These are phyloP conservation scores for Blastomyces emzantsi DNA, from an alignment of 2,329 filamentous ascomycete species.

Conservation along the genomic window DNA sequence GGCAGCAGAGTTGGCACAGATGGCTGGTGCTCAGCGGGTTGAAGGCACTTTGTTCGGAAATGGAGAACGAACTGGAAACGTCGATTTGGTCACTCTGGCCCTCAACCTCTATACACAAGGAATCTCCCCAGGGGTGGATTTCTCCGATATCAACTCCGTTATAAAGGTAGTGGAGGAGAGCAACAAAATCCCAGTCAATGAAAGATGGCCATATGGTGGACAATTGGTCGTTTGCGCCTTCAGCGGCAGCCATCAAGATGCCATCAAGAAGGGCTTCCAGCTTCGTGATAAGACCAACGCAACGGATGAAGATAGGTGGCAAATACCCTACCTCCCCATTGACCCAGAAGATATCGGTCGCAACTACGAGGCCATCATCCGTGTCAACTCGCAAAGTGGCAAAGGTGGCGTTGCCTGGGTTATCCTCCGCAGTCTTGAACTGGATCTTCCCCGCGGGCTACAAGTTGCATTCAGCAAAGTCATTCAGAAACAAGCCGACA, in stretches of 20 bases:
- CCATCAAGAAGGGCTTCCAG: conserved; percentile 81
- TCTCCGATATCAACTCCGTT: conserved; percentile 76
- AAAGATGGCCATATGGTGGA: conserved; percentile 81
- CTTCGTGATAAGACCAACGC: conserved; percentile 53
- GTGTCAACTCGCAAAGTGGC: conserved; percentile 92
- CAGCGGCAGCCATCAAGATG: conserved; percentile 86
- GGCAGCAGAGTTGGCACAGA: conserved; percentile 84
- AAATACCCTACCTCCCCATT: conserved; percentile 83
- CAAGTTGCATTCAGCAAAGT: conserved; percentile 85
- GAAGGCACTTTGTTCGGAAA: conserved; percentile 94
- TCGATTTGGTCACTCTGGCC: conserved; percentile 84
- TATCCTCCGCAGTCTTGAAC: conserved; percentile 76
- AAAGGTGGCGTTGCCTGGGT: conserved; percentile 95
- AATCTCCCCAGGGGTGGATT: conserved; percentile 74
- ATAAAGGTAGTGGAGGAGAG: conserved; percentile 85
- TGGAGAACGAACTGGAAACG: conserved; percentile 90
- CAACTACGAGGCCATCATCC: conserved; percentile 96
- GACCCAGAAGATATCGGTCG: conserved; percentile 90
- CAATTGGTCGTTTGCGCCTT: conserved; percentile 89
- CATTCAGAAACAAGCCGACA: conserved; percentile 73
- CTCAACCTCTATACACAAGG: conserved; percentile 95
- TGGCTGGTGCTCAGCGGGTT: conserved; percentile 91
- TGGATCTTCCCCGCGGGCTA: conserved; percentile 85
- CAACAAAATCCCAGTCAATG: conserved; percentile 91
- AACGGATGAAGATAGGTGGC: conserved; percentile 61